Conservation (phyloP, 2,329 filamentous ascomycete genomes). For the Pseudohalonectria lignicola region DNA sequence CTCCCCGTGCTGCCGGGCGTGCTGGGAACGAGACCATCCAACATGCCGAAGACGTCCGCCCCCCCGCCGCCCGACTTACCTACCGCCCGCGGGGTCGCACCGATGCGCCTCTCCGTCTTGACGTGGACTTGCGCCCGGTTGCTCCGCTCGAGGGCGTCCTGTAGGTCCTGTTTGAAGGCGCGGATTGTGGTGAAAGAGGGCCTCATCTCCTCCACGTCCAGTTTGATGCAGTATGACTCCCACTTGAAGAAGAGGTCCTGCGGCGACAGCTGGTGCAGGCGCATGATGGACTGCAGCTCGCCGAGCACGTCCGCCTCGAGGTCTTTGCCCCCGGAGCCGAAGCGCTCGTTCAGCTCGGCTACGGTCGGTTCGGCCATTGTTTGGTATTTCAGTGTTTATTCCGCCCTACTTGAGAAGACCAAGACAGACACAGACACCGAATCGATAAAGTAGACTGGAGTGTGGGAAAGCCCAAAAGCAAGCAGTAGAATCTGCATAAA, state of each 20-base stretch:
- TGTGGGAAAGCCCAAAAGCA: too few species aligned
- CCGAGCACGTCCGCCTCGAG: conserved; percentile 67
- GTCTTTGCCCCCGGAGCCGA: conserved; percentile 44
- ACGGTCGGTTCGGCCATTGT: conserved; percentile 26
- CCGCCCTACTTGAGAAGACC: neutral
- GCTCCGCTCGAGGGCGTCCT: conserved; percentile 72
- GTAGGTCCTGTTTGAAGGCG: conserved; percentile 76
- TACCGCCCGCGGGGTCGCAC: conserved; percentile 51
- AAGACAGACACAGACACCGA: neutral
- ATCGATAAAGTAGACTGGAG: too few species aligned
- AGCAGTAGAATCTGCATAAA: too few species aligned
- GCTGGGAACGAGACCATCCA: conserved; percentile 59
- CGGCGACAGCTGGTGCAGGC: conserved; percentile 66
- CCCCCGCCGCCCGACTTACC: conserved; percentile 31
- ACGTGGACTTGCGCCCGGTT: conserved; percentile 50
- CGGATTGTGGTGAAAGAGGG: conserved; percentile 60
- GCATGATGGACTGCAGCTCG: conserved; percentile 79
- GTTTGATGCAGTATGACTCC: conserved; percentile 95
- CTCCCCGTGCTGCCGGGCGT: conserved; percentile 40
- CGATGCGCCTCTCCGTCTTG: conserved; percentile 50
- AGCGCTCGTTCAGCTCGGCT: conserved; percentile 32
- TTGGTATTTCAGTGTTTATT: neutral
- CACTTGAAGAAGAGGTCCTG: conserved; percentile 97
- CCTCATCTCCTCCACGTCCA: conserved; percentile 70
- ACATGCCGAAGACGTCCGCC: conserved; percentile 74